Conservation (phyloP, 2,329 filamentous ascomycete genomes). For the Colletotrichum scovillei region DNA sequence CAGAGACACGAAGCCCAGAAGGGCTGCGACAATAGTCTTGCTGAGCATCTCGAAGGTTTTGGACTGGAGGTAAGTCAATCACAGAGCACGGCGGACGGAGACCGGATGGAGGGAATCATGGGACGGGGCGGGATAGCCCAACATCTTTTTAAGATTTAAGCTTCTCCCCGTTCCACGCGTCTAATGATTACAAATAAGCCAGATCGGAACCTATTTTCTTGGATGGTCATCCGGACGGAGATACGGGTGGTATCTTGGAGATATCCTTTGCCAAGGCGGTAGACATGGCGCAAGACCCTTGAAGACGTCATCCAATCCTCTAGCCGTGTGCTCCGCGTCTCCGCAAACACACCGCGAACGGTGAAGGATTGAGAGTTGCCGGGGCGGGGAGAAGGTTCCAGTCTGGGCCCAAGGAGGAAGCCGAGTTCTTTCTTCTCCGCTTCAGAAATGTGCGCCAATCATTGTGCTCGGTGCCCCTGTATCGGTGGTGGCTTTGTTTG, state of each 20-base stretch:
- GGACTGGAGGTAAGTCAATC: not conserved
- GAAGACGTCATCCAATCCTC: constrained; percentile 29
- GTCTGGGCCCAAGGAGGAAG: not conserved
- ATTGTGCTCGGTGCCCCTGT: not conserved
- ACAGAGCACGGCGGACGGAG: not conserved
- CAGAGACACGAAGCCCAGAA: constrained; percentile 21
- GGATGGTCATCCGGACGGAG: constrained; percentile 1
- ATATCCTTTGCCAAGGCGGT: not conserved
- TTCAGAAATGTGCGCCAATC: constrained; percentile 15
- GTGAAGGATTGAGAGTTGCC: constrained; percentile 1
- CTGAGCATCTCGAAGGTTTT: constrained; percentile 25
- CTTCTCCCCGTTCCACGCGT: not conserved
- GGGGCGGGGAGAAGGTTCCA: constrained; percentile 7
- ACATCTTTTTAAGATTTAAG: constrained; percentile 12
- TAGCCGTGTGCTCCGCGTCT: not conserved
- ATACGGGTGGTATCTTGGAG: not conserved
- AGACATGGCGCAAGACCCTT: not conserved
- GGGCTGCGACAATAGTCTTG: constrained; percentile 5
- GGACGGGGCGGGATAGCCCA: not conserved
- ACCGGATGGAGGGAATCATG: not conserved
- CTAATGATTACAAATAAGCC: constrained; percentile 29
- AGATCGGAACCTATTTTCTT: not conserved
- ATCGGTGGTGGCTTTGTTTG: not conserved
- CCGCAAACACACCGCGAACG: constrained; percentile 4
- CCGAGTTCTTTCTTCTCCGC: not conserved